These are phyloP conservation scores for Vachellia pachyceras DNA, from an alignment of 306 rosid genomes.

Conservation along the genomic window DNA sequence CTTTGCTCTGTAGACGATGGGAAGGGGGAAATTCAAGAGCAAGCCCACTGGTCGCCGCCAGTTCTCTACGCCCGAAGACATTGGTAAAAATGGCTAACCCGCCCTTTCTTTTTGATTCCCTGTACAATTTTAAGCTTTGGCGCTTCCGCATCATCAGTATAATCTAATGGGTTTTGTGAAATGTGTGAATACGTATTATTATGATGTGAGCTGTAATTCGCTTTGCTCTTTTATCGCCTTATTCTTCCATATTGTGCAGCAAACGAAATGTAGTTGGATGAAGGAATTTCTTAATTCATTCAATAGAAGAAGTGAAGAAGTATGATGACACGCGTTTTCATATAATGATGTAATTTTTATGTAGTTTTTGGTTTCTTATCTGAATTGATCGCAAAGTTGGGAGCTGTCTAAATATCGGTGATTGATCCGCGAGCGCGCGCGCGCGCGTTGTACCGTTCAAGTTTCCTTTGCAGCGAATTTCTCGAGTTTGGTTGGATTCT, in stretches of 20 bases:
- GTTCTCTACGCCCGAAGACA: constrained; percentile 81
- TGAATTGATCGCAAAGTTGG: constrained; percentile 11
- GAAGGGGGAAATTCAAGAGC: constrained; percentile 91
- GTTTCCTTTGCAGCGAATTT: background rate
- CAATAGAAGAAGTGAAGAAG: background rate
- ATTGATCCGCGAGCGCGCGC: background rate
- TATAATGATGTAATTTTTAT: background rate
- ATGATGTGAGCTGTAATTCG: background rate
- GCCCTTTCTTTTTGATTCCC: constrained; percentile 20
- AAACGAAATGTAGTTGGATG: background rate
- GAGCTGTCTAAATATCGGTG: constrained; percentile 20
- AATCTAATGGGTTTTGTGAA: background rate
- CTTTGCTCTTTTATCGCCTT: background rate
- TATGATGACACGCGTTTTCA: constrained; percentile 9
- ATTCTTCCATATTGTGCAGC: no score
- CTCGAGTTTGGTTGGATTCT: constrained; percentile 7
- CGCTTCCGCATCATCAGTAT: background rate
- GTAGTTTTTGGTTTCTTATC: constrained; percentile 11
- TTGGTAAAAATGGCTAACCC: constrained; percentile 53
- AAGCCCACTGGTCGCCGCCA: constrained; percentile 96
- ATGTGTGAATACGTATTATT: background rate
- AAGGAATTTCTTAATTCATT: background rate
- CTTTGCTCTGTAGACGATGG: constrained; percentile 56
- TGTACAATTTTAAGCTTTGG: background rate
- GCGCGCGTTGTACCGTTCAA: background rate